A percentile compares a stretch with the other conserved stretches of the same genome.
Conservation (phyloP, 805 yeast species). For the Saccharomyces eubayanus region DNA sequence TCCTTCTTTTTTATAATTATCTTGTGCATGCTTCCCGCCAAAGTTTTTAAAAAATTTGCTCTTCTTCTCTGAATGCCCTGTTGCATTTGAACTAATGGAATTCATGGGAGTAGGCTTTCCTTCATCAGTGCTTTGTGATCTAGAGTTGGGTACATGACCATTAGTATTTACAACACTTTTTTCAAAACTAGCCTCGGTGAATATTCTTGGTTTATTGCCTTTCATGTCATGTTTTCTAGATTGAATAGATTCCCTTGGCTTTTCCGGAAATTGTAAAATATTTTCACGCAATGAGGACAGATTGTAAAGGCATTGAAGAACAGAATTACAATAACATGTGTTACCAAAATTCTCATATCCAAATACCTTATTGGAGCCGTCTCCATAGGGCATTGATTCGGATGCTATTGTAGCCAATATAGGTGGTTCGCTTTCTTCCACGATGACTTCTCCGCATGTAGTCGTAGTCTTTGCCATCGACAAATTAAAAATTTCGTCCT, state of each 20-base stretch:
- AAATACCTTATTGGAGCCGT: slow-evolving; percentile 60
- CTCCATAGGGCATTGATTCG: slow-evolving; percentile 44
- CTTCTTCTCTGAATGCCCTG: neutral
- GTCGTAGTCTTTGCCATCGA: neutral
- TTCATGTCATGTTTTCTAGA: slow-evolving; percentile 34
- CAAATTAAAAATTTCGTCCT: neutral
- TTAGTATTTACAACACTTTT: neutral
- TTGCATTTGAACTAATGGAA: neutral
- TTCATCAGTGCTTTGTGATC: neutral
- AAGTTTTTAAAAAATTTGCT: neutral
- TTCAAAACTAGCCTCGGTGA: slow-evolving; percentile 19
- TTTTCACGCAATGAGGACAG: slow-evolving; percentile 57
- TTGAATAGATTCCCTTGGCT: slow-evolving; percentile 26
- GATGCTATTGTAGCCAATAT: slow-evolving; percentile 1
- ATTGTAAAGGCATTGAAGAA: slow-evolving; percentile 78
- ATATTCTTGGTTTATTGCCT: slow-evolving; percentile 32
- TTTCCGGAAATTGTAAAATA: slow-evolving; percentile 41
- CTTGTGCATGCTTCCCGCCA: neutral
- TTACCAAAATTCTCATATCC: slow-evolving; percentile 83
- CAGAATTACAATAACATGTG: slow-evolving; percentile 91
- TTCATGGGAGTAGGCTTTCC: neutral
- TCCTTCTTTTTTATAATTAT: neutral
- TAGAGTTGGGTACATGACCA: slow-evolving; percentile 3
- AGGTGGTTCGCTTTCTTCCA: neutral
- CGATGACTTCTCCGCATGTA: neutral